phyloP scores from a whole-genome alignment of 2,329 filamentous ascomycete species.

The Aspergillus udagawae region DNA sequence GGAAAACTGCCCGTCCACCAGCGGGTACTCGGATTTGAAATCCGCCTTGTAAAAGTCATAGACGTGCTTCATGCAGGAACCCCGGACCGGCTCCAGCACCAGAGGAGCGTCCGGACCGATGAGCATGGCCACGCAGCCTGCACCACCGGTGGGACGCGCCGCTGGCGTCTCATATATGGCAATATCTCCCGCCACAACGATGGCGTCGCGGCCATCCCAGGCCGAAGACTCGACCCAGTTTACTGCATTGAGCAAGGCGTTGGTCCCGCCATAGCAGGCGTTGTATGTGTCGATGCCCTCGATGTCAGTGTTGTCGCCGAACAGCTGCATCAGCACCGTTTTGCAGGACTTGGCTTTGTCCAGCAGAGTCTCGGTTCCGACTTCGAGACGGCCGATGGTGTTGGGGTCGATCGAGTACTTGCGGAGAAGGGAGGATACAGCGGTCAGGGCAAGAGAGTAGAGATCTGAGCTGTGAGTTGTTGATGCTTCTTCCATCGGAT shows the following conservation, averaged over 20 bases:
- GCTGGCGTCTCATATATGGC: constrained; percentile 80
- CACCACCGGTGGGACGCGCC: constrained; percentile 76
- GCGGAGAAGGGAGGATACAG: constrained; percentile 69
- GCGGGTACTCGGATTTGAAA: constrained; percentile 79
- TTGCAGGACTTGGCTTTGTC: constrained; percentile 92
- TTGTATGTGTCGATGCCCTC: constrained; percentile 82
- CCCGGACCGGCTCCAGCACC: constrained; percentile 71
- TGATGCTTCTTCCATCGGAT: background rate
- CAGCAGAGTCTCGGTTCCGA: constrained; percentile 79
- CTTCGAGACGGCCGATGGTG: constrained; percentile 75
- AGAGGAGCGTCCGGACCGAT: constrained; percentile 74
- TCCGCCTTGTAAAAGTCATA: constrained; percentile 93
- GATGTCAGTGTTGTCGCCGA: constrained; percentile 74
- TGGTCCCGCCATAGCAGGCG: constrained; percentile 83
- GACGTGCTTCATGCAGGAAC: constrained; percentile 75
- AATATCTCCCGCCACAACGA: constrained; percentile 78
- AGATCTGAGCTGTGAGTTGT: constrained; percentile 57
- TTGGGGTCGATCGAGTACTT: constrained; percentile 80
- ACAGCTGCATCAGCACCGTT: constrained; percentile 82
- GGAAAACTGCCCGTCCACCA: constrained; percentile 80
- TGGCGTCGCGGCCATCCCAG: constrained; percentile 79
- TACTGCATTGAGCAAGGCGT: constrained; percentile 75
- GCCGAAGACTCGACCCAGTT: constrained; percentile 85
- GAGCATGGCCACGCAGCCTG: constrained; percentile 73
- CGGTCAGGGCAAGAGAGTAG: constrained; percentile 80